Evolutionary conservation across 306 rosid genomes (phyloP), one percentile per base, ranked within the genome.

Genomic region (Fagus sylvatica): DNA sequence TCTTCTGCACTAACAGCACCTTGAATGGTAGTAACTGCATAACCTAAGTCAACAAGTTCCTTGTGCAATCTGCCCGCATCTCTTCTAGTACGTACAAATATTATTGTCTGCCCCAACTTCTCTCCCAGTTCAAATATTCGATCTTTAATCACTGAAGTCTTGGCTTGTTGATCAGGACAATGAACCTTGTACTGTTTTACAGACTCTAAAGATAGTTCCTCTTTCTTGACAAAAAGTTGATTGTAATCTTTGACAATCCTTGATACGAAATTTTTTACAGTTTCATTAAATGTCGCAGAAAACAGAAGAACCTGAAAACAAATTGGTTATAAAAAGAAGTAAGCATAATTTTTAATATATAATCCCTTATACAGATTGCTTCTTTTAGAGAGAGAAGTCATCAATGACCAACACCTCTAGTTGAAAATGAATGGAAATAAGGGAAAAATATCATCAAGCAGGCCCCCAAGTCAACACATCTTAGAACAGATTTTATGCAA

Each of bases 201-300:
- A 28, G 91, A 81, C 71, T 88, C 93, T 78, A 95, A 77, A 55
- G 98, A 90, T 55, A 95, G 84, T 39, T 92, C 93, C 76, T 94
- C 95, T 77, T 87, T 95, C 91, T 91, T 92, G 22, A 92, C 98
- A 82, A 85, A 90, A 15, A 92, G 97, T 74, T 94, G 71, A 77
- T 94, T 94, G 73, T 89, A 84, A n/a, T 84, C 80, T 69, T 83
- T 89, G 51, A 94, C 91, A 4, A 66, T 83, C 77, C 84, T 92
- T 22, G 95, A 79, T 64, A 87, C 89, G 43, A 94, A 94, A 46
- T 80, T 86, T 85, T 83, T 94, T 67, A 94, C 98, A 1, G 28
- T 82, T n/a, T 94, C 97, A 76, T 89, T 92, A 54, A 94, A 94
- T 36, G 98, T 94, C 57, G 97, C 98, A 76, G 98, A 94, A 86